Evolutionary conservation across 73 alveolate genomes (phyloP).

Genomic region (Paramecium octaurelia): DNA sequence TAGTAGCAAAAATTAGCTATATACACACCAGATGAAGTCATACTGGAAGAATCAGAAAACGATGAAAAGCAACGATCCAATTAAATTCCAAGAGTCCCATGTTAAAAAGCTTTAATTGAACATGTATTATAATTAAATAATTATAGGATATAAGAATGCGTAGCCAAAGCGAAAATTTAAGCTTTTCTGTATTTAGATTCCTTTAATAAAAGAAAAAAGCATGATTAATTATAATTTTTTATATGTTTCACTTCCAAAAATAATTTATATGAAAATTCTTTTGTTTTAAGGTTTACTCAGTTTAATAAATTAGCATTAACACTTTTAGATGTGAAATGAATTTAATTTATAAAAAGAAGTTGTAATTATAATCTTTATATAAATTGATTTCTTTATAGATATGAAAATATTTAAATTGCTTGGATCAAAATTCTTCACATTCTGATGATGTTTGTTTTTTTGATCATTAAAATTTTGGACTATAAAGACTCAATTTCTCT

Average conservation of each 20-base stretch:
- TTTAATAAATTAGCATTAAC: not conserved
- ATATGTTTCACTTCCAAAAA: not conserved
- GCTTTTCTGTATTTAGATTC: conserved; percentile 3
- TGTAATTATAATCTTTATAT: too few species aligned
- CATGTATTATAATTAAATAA: not conserved
- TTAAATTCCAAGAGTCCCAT: not conserved
- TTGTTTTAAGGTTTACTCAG: not conserved
- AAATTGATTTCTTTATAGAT: too few species aligned
- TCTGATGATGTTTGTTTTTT: too few species aligned
- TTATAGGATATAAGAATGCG: not conserved
- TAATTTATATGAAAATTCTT: not conserved
- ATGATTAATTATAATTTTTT: not conserved
- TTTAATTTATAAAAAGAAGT: not conserved
- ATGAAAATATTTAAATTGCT: too few species aligned
- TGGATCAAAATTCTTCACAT: too few species aligned
- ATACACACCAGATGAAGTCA: conserved; percentile 3
- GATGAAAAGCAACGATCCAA: not conserved
- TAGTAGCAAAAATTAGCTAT: not conserved
- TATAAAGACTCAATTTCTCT: too few species aligned
- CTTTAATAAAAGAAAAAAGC: not conserved
- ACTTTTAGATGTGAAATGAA: not conserved
- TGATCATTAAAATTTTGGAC: not conserved
- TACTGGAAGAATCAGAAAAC: not conserved
- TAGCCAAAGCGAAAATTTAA: not conserved
- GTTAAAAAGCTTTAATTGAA: not conserved